Conservation (phyloP, 306 rosid species). For the Prunus mira region DNA sequence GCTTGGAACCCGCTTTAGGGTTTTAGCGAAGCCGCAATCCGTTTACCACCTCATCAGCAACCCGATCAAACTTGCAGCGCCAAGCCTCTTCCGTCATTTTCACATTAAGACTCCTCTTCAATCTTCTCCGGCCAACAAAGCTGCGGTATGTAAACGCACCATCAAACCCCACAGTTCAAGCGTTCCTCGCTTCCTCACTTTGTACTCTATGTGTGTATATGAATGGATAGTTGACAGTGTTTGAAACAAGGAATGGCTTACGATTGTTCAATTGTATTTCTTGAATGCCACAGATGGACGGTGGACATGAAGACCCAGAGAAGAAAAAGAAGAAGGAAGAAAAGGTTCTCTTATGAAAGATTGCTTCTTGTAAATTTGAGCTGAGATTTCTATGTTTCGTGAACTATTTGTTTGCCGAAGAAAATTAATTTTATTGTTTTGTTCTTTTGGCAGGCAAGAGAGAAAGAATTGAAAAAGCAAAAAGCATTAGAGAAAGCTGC, state of each 20-base stretch:
- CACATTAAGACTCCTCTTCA: background rate
- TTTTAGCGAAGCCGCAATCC: constrained; percentile 7
- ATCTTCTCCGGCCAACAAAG: background rate
- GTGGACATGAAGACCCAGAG: constrained; percentile 71
- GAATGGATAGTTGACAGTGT: too few species aligned
- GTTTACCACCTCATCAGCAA: background rate
- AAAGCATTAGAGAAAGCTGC: constrained; percentile 76
- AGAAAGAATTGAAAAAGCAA: constrained; percentile 81
- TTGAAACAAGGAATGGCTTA: background rate
- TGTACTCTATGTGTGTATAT: too few species aligned
- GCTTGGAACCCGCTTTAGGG: constrained; percentile 11
- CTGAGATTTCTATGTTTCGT: background rate
- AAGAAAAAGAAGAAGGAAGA: constrained; percentile 92
- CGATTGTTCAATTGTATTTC: background rate
- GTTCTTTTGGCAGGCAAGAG: constrained; percentile 65
- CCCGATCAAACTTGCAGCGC: background rate
- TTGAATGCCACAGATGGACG: constrained; percentile 28
- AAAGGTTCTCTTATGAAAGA: constrained; percentile 42
- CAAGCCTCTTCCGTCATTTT: background rate
- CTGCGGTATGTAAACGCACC: constrained; percentile 4
- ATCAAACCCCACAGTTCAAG: background rate
- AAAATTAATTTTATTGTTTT: background rate
- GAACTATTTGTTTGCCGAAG: background rate
- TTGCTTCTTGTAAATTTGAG: background rate
- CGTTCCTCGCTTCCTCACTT: background rate